Percentiles rank a stretch among this genome's conserved stretches.
These are phyloP conservation scores for Aureobasidium sp. DNA, from an alignment of 2,329 filamentous ascomycete species.

Conservation along the genomic window DNA sequence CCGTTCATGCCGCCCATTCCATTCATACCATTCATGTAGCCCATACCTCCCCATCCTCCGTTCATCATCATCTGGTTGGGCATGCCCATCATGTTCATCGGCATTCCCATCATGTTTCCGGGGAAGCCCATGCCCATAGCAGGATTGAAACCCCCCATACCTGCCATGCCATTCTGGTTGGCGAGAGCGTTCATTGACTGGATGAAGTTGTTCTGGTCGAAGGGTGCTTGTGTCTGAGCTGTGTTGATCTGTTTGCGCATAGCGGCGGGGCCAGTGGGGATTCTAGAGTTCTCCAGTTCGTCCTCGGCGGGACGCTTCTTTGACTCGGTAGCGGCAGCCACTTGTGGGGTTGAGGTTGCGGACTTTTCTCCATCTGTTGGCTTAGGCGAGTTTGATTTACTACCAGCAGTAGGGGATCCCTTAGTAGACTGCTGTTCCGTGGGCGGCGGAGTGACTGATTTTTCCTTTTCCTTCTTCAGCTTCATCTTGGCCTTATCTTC, in stretches of 20 bases:
- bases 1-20: conserved; percentile 27
- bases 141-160: conserved; percentile 23
- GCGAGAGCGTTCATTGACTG: conserved; percentile 37
- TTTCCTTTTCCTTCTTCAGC: conserved; percentile 38
- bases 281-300: conserved; percentile 42
- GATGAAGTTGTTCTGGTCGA: conserved; percentile 36
- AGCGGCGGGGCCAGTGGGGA: conserved; percentile 39
- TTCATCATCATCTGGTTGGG: conserved; percentile 34
- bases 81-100: conserved; percentile 19
- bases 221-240: conserved; percentile 22
- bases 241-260: conserved; percentile 34
- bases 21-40: conserved; percentile 35
- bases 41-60: conserved; percentile 23
- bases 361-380: conserved; percentile 19
- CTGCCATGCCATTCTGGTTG: conserved; percentile 26
- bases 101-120: conserved; percentile 21
- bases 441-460: conserved; percentile 35
- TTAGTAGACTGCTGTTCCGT: conserved; percentile 23
- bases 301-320: conserved; percentile 84
- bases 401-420: conserved; percentile 8
- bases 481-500: conserved; percentile 44
- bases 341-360: conserved; percentile 9
- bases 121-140: conserved; percentile 25
- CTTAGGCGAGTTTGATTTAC: conserved; percentile 18
- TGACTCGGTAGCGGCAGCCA: conserved; percentile 30